A percentile compares a stretch with the other conserved stretches of the same genome.
These are phyloP conservation scores for Aspergillus ibericus DNA, from an alignment of 2,329 filamentous ascomycete species.

Conservation along the genomic window DNA sequence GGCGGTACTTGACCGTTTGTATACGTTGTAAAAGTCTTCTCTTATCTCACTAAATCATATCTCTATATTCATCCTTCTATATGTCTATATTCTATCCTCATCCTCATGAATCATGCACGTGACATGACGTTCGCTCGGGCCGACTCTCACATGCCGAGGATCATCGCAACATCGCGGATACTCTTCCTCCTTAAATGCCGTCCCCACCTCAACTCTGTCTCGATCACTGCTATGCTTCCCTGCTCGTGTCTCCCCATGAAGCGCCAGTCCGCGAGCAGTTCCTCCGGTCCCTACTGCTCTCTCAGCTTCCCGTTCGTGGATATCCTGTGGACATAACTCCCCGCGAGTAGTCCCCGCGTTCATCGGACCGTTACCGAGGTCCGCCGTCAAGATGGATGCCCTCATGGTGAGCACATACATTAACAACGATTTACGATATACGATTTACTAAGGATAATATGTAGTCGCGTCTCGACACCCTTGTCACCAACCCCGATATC, in stretches of 20 bases:
- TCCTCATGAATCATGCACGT: slow-evolving; percentile 33
- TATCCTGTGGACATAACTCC: slow-evolving; percentile 10
- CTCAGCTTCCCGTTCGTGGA: slow-evolving; percentile 6
- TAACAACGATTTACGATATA: too few relatives aligned
- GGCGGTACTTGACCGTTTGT: slow-evolving; percentile 2
- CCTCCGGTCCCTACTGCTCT: slow-evolving; percentile 13
- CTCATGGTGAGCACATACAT: slow-evolving; percentile 35
- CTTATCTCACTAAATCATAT: not conserved
- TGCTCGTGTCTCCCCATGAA: not conserved
- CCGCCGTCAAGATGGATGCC: slow-evolving; percentile 34
- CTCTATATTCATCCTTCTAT: not conserved
- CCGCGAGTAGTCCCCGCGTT: slow-evolving; percentile 4
- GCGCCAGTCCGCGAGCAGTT: slow-evolving; percentile 4
- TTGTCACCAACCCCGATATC: slow-evolving; percentile 80
- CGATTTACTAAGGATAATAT: not conserved
- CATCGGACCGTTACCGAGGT: slow-evolving; percentile 26
- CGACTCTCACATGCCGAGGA: slow-evolving; percentile 43
- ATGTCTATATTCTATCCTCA: too few relatives aligned
- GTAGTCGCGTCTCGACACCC: slow-evolving; percentile 69
- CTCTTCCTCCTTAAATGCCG: slow-evolving; percentile 27
- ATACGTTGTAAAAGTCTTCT: slow-evolving; percentile 3
- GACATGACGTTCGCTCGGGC: slow-evolving; percentile 35
- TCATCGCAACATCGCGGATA: slow-evolving; percentile 29
- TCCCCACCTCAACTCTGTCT: slow-evolving; percentile 22
- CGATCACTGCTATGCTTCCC: slow-evolving; percentile 9